Percentiles rank a stretch among this genome's conserved stretches.
phyloP scores from a whole-genome alignment of 2,329 filamentous ascomycete genomes.

The Talaromyces sp. region DNA sequence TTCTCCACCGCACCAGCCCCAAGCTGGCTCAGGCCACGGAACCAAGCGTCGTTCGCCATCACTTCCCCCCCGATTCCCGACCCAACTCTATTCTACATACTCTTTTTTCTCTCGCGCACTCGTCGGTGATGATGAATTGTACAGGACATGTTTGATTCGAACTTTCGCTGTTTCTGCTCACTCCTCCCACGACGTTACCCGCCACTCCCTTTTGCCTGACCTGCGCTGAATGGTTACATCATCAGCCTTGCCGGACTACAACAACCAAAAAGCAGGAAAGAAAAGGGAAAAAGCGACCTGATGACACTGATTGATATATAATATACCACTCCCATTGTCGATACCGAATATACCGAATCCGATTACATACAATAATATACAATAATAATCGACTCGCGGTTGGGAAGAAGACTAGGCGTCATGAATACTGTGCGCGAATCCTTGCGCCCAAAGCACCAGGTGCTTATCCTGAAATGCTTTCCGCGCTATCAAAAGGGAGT shows the following conservation, averaged over 20 bases:
- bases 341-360: neutral
- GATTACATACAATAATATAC: neutral
- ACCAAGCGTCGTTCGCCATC: neutral
- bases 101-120: neutral
- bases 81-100: neutral
- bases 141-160: neutral
- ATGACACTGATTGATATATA: neutral
- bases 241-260: neutral
- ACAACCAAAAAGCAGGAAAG: neutral
- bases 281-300: neutral
- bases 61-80: neutral
- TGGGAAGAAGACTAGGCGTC: constrained; percentile 5
- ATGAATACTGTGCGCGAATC: constrained; percentile 57
- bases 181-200: neutral
- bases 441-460: constrained; percentile 89
- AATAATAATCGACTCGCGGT: neutral
- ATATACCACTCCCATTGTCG: neutral
- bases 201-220: neutral
- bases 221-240: neutral
- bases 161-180: neutral
- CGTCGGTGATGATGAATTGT: neutral
- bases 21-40: neutral
- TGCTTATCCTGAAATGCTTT: constrained; percentile 93
- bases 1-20: neutral
- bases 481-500: constrained; percentile 86